Base-by-base conservation (phyloP, 106 monocot species). In the Dioscorea alata region DNA sequence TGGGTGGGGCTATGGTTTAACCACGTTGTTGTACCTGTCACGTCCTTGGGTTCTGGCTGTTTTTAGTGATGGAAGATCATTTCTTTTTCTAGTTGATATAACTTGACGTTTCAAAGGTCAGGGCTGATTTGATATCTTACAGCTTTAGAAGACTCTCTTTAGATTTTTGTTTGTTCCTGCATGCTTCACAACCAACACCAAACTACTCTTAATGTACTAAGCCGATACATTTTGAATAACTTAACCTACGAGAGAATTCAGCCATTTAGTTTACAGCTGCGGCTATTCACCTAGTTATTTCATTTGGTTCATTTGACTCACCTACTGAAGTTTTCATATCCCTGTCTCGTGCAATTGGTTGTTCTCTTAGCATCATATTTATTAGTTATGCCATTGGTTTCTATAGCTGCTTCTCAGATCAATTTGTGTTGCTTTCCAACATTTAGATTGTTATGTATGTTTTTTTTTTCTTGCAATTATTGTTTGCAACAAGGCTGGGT, bases 51-150 rank as follows among this genome's bases (percentile, higher is more conserved):
- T 99, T 67, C 68, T 99, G 49, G 84, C 82, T 53, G 49, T 99
- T 62, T 79, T 99, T 73, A 81, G 87, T 21, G 92, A 92, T 75
- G 92, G 97, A n/a, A 89, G 71, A 68, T 80, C 87, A 33, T 8
- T 99, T 49, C 92, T 92, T 28, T 67, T 99, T 75, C 97, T 99
- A 75, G 97, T 92, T 60, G 97, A 99, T 77, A 99, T 92, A 57
- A 92, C 92, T 67, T 70, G 77, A 24, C 89, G 92, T 48, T 99
- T n/a, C n/a, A n/a, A n/a, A n/a, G n/a, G 97, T 76, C 87, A 99
- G 82, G 97, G 92, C 56, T 50, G 59, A 5, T 56, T 8, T 20
- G 20, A 34, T 66, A 69, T 31, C 4, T 33, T 4, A 13, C 32
- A 53, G 18, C n/a, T 25, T 23, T 50, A 63, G 13, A 19, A 32